A percentile compares a stretch with the other conserved stretches of the same genome.
Evolutionary conservation across 495 filamentous ascomycete species (phyloP).

Genomic region (Cairneyella variabilis): DNA sequence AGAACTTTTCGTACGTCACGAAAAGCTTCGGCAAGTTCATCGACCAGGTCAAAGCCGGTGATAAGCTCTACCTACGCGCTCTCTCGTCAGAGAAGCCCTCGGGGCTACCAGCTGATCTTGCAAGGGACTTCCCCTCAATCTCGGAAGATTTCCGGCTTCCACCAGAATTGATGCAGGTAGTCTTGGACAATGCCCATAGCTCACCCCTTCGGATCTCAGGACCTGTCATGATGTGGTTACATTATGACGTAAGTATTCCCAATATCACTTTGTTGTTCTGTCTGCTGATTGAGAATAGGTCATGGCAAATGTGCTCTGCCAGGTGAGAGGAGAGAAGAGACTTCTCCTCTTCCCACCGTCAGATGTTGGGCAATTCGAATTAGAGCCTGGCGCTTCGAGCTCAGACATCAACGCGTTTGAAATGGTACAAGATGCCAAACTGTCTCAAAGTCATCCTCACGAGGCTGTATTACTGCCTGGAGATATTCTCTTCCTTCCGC

Average conservation of each 20-base stretch:
- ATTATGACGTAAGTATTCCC: constrained; percentile 70
- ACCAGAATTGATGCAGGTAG: constrained; percentile 52
- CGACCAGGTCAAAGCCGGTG: constrained; percentile 51
- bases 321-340: constrained; percentile 66
- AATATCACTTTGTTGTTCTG: neutral
- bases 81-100: constrained; percentile 65
- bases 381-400: constrained; percentile 75
- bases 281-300: constrained; percentile 43
- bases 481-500: constrained; percentile 76
- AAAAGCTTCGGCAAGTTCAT: constrained; percentile 68
- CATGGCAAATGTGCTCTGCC: constrained; percentile 87
- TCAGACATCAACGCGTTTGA: constrained; percentile 69
- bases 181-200: constrained; percentile 66
- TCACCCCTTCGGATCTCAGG: constrained; percentile 78
- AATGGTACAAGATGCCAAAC: constrained; percentile 31
- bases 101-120: constrained; percentile 62
- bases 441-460: constrained; percentile 59
- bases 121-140: constrained; percentile 66
- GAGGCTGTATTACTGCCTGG: constrained; percentile 63
- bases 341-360: constrained; percentile 75
- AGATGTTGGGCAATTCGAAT: constrained; percentile 64
- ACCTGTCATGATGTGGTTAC: constrained; percentile 84
- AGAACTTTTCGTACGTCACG: constrained; percentile 77
- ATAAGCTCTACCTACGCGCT: constrained; percentile 70
- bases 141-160: constrained; percentile 70